Evolutionary conservation across 2,329 filamentous ascomycete species (phyloP).

Genomic region (Arthrinium puccinioides): DNA sequence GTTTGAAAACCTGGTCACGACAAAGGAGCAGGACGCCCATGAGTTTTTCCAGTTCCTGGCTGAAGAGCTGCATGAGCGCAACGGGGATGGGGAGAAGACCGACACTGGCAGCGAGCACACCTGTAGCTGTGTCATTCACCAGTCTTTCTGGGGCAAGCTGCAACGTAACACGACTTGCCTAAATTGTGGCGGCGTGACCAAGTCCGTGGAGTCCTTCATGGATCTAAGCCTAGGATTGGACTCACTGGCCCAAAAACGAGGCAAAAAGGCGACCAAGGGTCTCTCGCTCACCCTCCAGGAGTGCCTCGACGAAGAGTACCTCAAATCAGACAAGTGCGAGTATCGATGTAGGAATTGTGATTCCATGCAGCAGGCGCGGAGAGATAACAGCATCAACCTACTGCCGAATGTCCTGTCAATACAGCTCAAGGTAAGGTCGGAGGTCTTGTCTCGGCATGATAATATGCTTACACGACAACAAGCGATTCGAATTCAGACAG

Average conservation of each 20-base stretch:
- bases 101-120: slow-evolving; percentile 52
- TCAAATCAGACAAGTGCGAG: slow-evolving; percentile 78
- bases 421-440: slow-evolving; percentile 79
- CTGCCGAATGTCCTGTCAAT: slow-evolving; percentile 86
- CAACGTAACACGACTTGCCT: slow-evolving; percentile 88
- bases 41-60: slow-evolving; percentile 96
- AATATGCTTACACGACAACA: slow-evolving; percentile 3
- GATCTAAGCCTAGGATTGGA: slow-evolving; percentile 88
- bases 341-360: slow-evolving; percentile 82
- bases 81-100: slow-evolving; percentile 60
- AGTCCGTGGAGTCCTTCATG: slow-evolving; percentile 80
- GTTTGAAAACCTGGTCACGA: slow-evolving; percentile 73
- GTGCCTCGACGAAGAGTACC: slow-evolving; percentile 81
- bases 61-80: slow-evolving; percentile 81
- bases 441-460: neutral
- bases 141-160: slow-evolving; percentile 88
- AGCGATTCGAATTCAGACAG: slow-evolving; percentile 69
- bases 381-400: slow-evolving; percentile 77
- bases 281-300: slow-evolving; percentile 54
- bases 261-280: slow-evolving; percentile 45
- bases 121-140: slow-evolving; percentile 89
- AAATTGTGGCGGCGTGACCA: slow-evolving; percentile 75
- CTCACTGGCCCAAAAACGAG: slow-evolving; percentile 58
- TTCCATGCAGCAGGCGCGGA: slow-evolving; percentile 69
- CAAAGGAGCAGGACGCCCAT: slow-evolving; percentile 93